Base-by-base conservation (phyloP, 2,329 filamentous ascomycete species). In the Colletotrichum liaoningense region DNA sequence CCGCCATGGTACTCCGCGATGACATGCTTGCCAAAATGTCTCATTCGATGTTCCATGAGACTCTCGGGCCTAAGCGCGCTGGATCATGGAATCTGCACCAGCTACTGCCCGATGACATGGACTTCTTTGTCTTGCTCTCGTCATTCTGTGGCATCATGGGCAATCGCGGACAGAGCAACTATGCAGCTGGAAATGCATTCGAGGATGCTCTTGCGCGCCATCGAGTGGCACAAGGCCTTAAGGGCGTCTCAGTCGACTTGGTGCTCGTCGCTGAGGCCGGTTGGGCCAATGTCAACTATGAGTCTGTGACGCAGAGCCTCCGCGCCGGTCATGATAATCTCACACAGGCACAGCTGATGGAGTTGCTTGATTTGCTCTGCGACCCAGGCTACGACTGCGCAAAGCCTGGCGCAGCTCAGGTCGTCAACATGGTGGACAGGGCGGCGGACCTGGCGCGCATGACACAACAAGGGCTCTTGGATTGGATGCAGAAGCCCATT, bases 91-190 rank as follows among this genome's bases (percentile, higher is more conserved):
- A 89, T 57, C 82, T 91, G 1, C 83, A 88, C 70, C 6, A 64
- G 76, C 72, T 69, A 83, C 74, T 56, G 19, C 78, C 83, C 68
- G 22, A 75, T 0, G 72, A 75, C 14, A 74, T 84, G 7, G 82
- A 83, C 62, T 83, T 86, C 76, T 88, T 89, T 76, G 76, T 90
- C 54, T 84, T 90, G 35, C 81, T 91, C 16, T 88, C 89, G 22
- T 89, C 87, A 38, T 85, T 88, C 0, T 84, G 87, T 0, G 88
- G 88, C 38, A 82, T 91, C 19, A 88, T 90, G 60, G 89, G 89
- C 35, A 90, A 87, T 75, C 85, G 86, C 6, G 88, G 88, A 0
- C 89, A 91, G 73, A 85, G 88, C 19, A 90, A 90, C 78, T 91
- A 91, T 74, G 86, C 88, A 2, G 88, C 88, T 0, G 88, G 87